Evolutionary conservation across 148 eudicot genomes (phyloP), one percentile per base, ranked within the genome.

Genomic region (Rhododendron williamsianum): DNA sequence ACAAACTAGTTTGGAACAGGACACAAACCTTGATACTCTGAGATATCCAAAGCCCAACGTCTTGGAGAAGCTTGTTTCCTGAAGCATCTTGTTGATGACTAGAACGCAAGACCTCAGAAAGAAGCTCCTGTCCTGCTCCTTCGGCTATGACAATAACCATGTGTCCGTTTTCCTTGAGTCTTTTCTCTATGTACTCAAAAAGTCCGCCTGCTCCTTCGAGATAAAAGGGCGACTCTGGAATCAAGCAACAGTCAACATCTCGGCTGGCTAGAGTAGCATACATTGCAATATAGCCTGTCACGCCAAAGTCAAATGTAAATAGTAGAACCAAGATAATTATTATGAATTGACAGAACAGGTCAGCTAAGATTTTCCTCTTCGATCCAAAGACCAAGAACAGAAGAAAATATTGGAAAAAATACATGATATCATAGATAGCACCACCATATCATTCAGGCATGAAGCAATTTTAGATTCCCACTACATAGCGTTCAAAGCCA

Each of bases 81-180:
- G 99, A 96, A 85, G 99, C 97, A 90, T 96, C 99, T 87, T 90
- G 83, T 89, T 94, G 92, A 71, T 88, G 41, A 81, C 79, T 76
- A 16, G 82, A 81, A 49, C 79, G 58, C 88, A 83, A 52, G 52
- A 51, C 85, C 83, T 93, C 93, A 16, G 92, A 81, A 84, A 96
- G 95, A 81, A 96, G 94, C 81, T 94, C 98, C 85, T 96, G 98
- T 80, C 99, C 99, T 1, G 99, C 97, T 84, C 99, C 99, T 90
- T 96, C 99, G 84, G 99, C 99, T 43, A 96, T 93, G 63, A 96
- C 99, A 81, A 96, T 90, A 88, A 96, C 99, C 98, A 96, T 92
- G 87, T 96, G 99, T 43, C 99, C 99, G 60, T 90, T 92, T 90
- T 96, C 99, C 88, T 95, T 96, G 86, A 96, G 93, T 46, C 91